Base-by-base conservation (phyloP, 2,329 filamentous ascomycete genomes). In the Pyrenophora seminiperda region DNA sequence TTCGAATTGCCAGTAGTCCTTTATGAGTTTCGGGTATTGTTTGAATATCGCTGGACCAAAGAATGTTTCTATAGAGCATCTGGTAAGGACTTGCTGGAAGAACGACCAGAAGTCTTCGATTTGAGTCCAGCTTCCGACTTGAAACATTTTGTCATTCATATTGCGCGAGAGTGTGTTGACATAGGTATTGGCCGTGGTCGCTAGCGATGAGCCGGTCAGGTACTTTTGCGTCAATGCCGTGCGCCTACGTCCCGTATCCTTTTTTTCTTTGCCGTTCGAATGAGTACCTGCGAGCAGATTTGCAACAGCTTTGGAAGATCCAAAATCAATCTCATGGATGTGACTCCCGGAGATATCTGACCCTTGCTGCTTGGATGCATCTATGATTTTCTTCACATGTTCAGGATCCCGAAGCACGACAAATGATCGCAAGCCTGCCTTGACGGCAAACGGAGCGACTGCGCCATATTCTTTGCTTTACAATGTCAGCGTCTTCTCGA, bases 101-200 rank as follows among this genome's bases (percentile, higher is more conserved):
- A 69, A 71, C 0, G 64, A 66, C 63, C 62, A 68, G 3, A 66
- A 29, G 19, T 71, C 65, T 45, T 69, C 64, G 15, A 71, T 67
- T 10, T 62, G 58, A 7, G 63, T 68, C 67, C 67, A 71, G 14
- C 39, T 57, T 11, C 55, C 51, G 5, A 54, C 33, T 38, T 69
- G 63, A 14, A 70, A 67, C 65, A 66, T 67, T 41, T 68, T 68
- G 14, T 64, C 59, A 20, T 65, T 47, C 37, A 70, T 50, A n/a
- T 57, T 66, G 6, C 49, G 43, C 5, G 62, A 62, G 7, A 70
- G 39, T 7, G 47, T 56, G 2, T 58, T 47, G 19, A 61, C 51
- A 33, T 67, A 69, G 6, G 39, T 34, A n/a, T 69, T 52, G 22
- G 48, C 34, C 0, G 56, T 32, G 5, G 49, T 18, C 0, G 36